A percentile compares a stretch with the other conserved stretches of the same genome.
phyloP scores from a whole-genome alignment of 2,329 filamentous ascomycete genomes.

The Paraphoma sp. region DNA sequence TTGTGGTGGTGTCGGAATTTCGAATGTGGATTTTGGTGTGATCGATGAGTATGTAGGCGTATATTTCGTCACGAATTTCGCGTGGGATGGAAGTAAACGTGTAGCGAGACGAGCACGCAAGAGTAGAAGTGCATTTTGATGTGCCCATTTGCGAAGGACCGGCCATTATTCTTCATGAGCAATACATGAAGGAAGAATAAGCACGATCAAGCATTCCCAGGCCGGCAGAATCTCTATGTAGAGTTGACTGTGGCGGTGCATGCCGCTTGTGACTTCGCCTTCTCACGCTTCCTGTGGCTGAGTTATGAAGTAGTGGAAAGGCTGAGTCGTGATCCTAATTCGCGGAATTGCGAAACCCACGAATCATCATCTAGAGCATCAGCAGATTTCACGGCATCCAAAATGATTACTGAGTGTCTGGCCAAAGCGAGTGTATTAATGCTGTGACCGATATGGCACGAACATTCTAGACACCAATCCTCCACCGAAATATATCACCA shows the following conservation, averaged over 20 bases:
- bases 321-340: background rate
- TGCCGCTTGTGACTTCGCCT: background rate
- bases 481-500: background rate
- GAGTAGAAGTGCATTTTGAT: background rate
- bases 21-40: background rate
- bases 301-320: background rate
- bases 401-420: background rate
- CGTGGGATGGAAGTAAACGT: background rate
- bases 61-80: background rate
- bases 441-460: background rate
- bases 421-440: background rate
- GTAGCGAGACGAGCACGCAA: background rate
- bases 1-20: background rate
- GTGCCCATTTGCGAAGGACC: background rate
- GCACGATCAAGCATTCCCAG: background rate
- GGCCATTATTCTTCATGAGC: background rate
- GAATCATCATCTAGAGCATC: background rate
- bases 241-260: background rate
- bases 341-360: background rate
- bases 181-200: background rate
- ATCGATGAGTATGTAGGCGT: background rate
- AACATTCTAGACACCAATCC: background rate
- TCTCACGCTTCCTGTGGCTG: background rate
- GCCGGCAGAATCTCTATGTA: background rate
- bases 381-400: background rate